Evolutionary conservation across 768 basidiomycete species (phyloP), one percentile per base, ranked within the genome.

Genomic region (Russula abietina): DNA sequence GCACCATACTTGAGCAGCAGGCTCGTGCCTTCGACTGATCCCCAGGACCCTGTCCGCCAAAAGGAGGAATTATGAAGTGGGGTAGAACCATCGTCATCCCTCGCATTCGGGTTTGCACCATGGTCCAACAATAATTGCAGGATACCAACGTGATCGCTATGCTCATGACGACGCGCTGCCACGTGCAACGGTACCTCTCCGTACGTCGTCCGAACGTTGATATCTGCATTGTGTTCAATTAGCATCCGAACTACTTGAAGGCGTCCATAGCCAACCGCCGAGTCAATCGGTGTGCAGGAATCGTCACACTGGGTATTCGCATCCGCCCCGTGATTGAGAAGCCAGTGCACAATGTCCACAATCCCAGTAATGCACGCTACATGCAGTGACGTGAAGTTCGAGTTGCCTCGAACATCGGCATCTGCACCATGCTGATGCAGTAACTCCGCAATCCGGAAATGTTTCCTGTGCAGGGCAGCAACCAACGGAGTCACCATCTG

Each of bases 1-100:
- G 26, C 57, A 26, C 57, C 57, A 39, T 58, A 17, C 46, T 58
- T 16, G 12, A 58, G 24, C 4, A 58, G 26, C 48, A 58, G 12
- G 26, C 32, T 48, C 4, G 36, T 7, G 16, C 19, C 48, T 5
- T 38, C 19, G 5, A 28, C 12, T 36, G 36, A 1, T 0, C 36
- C 36, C 2, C 2, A 12, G 36, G 36, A 36, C 1, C 11, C 36
- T 36, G 12, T 4, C 1, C 12, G 0, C 36, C 36, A 36, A 11
- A 11, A 36, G 36, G n/a, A 17, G 7, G 26, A 59, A 2, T 0
- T 1, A 11, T 51, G 58, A 4, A 59, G 22, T 22, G 49, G 36
- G 3, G 38, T 52, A 4, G 14, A 41, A 43, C 28, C 49, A 5
- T 2, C 3, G 2, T 41, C 2, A 17, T 51, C n/a, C 28, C 2